These are phyloP conservation scores for Gastroboletus turbinatus DNA, from an alignment of 1,284 basidiomycete species.

Conservation along the genomic window DNA sequence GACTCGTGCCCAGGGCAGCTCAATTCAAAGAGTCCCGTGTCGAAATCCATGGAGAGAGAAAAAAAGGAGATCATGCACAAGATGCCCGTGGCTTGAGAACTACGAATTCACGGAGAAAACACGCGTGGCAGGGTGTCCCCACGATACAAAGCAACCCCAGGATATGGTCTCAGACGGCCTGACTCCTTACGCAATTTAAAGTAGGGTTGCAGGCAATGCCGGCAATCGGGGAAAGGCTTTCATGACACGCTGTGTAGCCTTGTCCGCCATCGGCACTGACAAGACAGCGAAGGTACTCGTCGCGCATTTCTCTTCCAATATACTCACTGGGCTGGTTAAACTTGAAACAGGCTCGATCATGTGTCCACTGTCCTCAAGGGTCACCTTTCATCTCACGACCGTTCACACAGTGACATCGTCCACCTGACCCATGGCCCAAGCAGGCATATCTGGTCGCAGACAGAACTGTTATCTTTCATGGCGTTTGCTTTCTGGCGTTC, in stretches of 20 bases:
- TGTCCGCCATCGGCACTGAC: not conserved
- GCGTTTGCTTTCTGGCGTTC: constrained; percentile 6
- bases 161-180: too few species aligned
- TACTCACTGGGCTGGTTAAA: not conserved
- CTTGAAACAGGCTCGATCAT: not conserved
- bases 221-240: not conserved
- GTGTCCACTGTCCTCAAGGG: not conserved
- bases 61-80: not conserved
- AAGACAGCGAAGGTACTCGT: not conserved
- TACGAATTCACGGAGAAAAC: not conserved
- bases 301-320: not conserved
- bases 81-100: not conserved
- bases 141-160: not conserved
- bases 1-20: not conserved
- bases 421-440: constrained; percentile 4
- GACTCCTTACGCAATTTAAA: not conserved
- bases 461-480: not conserved
- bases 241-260: not conserved
- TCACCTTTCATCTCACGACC: constrained; percentile 2
- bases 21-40: not conserved
- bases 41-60: not conserved
- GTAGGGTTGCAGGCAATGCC: not conserved
- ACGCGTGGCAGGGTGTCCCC: not conserved
- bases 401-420: not conserved
- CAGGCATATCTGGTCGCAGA: not conserved